phyloP scores from a whole-genome alignment of 352 stramenopile genomes.

The Peronospora farinosa region DNA sequence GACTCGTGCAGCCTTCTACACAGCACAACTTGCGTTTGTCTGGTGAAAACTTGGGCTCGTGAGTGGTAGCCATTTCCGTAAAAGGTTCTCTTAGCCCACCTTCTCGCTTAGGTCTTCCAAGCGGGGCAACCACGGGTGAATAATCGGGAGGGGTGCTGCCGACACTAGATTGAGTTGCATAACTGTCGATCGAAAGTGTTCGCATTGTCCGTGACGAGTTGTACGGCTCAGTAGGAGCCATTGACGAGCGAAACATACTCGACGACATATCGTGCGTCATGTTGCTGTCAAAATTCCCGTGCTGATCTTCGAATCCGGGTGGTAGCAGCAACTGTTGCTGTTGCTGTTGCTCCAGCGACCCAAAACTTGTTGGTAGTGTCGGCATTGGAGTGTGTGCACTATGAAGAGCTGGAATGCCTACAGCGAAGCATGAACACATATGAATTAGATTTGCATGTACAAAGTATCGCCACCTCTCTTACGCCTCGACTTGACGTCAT shows the following conservation, averaged over 20 bases:
- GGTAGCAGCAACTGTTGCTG: slow-evolving; percentile 2
- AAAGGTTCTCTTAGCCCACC: slow-evolving; percentile 18
- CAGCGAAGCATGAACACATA: slow-evolving; percentile 1
- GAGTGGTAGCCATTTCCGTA: slow-evolving; percentile 12
- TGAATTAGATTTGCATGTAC: not conserved
- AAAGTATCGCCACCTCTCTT: not conserved
- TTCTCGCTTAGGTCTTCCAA: slow-evolving; percentile 12
- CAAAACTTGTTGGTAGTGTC: slow-evolving; percentile 19
- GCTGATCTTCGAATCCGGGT: slow-evolving; percentile 9
- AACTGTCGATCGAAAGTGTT: slow-evolving; percentile 6
- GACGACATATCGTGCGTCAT: slow-evolving; percentile 1
- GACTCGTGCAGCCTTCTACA: slow-evolving; percentile 68
- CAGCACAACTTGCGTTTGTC: slow-evolving; percentile 73
- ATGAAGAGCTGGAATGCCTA: slow-evolving; percentile 19
- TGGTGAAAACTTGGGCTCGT: slow-evolving; percentile 47
- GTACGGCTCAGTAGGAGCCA: not conserved
- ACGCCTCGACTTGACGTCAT: not conserved
- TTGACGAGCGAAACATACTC: slow-evolving; percentile 4
- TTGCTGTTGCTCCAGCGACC: slow-evolving; percentile 8
- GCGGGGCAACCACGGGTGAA: not conserved
- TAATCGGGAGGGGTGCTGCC: slow-evolving; percentile 4
- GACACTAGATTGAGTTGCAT: slow-evolving; percentile 1
- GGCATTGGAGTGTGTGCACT: slow-evolving; percentile 11
- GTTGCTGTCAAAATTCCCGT: slow-evolving; percentile 5
- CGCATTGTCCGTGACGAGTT: slow-evolving; percentile 1